A percentile compares a stretch with the other conserved stretches of the same genome.
Conservation (phyloP, 1,284 basidiomycete species). For the Termitomyces sp. region DNA sequence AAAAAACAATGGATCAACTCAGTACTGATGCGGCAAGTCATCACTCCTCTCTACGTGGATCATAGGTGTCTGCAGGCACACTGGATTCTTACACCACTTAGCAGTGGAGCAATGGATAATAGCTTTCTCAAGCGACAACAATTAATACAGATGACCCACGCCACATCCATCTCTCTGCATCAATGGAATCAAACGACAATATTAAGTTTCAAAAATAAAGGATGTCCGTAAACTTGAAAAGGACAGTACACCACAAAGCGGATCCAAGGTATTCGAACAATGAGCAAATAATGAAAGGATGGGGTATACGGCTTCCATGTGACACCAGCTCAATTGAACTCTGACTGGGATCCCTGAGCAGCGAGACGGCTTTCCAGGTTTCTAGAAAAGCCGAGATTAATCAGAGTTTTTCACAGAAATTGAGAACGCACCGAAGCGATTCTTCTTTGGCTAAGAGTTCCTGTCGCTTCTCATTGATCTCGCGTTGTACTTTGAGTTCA, state of each 20-base stretch:
- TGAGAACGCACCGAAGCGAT: conserved; percentile 58
- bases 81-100: not conserved
- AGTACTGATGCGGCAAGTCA: conserved; percentile 22
- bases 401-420: not conserved
- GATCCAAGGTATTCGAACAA: conserved; percentile 24
- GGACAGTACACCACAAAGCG: conserved; percentile 13
- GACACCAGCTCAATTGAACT: conserved; percentile 45
- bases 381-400: conserved; percentile 38
- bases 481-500: conserved; percentile 96
- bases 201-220: conserved; percentile 19
- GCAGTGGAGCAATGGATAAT: not conserved
- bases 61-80: not conserved
- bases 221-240: conserved; percentile 18
- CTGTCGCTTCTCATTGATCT: conserved; percentile 98
- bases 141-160: conserved; percentile 6
- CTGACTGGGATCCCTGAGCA: conserved; percentile 71
- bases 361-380: conserved; percentile 88
- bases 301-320: conserved; percentile 19
- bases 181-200: conserved; percentile 9
- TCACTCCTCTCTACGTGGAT: conserved; percentile 5
- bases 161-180: conserved; percentile 2
- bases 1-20: conserved; percentile 19
- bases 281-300: conserved; percentile 17
- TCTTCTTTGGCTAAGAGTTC: conserved; percentile 94
- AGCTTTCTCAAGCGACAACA: not conserved